Conservation (phyloP, 768 basidiomycete genomes). For the Termitomyces sp. region DNA sequence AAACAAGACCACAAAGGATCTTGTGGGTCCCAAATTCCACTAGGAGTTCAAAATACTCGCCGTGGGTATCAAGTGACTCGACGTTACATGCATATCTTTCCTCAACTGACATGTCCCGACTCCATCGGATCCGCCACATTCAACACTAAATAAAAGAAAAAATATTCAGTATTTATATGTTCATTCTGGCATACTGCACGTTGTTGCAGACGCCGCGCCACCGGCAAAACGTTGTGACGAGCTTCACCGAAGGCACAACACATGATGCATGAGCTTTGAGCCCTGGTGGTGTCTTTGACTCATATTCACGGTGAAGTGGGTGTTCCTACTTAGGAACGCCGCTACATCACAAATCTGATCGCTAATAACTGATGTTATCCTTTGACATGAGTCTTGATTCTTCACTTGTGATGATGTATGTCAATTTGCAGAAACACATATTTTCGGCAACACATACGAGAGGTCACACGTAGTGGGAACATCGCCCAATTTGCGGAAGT, state of each 20-base stretch:
- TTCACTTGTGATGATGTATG: neutral
- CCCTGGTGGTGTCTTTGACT: neutral
- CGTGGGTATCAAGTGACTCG: neutral
- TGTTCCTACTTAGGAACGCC: conserved; percentile 4
- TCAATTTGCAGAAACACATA: neutral
- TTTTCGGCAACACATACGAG: neutral
- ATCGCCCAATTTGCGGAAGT: neutral
- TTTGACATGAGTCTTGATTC: neutral
- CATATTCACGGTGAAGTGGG: neutral
- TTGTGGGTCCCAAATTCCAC: neutral
- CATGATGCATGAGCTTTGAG: neutral
- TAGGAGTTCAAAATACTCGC: neutral
- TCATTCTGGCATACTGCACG: neutral
- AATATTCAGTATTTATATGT: neutral
- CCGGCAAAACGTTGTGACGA: neutral
- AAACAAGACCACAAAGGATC: neutral
- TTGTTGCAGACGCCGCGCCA: neutral
- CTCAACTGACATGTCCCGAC: neutral
- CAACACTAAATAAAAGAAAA: neutral
- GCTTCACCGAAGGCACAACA: neutral
- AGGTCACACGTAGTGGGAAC: neutral
- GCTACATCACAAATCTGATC: conserved; percentile 11
- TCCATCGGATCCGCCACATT: conserved; percentile 5
- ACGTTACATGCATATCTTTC: neutral
- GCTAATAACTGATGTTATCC: conserved; percentile 7